These are phyloP conservation scores for Fagus crenata DNA, from an alignment of 306 rosid genomes.

Conservation along the genomic window DNA sequence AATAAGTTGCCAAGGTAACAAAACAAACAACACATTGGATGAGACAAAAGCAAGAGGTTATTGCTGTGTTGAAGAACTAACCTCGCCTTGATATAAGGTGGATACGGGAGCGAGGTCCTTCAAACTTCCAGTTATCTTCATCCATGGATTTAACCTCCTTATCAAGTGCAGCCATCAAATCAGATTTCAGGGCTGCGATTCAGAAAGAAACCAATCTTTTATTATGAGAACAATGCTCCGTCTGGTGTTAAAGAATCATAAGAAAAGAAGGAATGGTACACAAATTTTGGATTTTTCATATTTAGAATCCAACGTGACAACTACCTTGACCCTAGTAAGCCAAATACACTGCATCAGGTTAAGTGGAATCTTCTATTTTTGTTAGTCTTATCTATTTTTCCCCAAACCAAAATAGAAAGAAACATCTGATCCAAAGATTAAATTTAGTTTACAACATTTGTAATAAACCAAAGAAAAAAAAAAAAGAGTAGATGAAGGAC, in stretches of 20 bases:
- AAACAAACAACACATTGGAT: constrained; percentile 15
- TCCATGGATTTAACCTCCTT: constrained; percentile 82
- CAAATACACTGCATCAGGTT: background rate
- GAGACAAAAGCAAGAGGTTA: constrained; percentile 8
- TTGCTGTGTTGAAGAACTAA: constrained; percentile 25
- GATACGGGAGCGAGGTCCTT: constrained; percentile 88
- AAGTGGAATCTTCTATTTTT: background rate
- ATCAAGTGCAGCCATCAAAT: constrained; percentile 79
- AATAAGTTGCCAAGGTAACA: background rate
- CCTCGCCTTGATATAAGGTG: constrained; percentile 68
- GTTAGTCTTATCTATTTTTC: background rate
- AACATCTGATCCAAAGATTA: background rate
- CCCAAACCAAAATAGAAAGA: background rate
- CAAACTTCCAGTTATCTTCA: constrained; percentile 94
- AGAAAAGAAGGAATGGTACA: background rate
- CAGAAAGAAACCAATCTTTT: background rate
- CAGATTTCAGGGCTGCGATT: constrained; percentile 63
- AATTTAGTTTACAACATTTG: background rate
- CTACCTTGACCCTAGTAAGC: background rate
- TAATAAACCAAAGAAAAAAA: constrained; percentile 5
- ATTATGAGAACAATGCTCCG: background rate
- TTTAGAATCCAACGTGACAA: background rate
- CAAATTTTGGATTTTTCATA: background rate
- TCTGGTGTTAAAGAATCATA: background rate
- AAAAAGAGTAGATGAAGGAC: constrained; percentile 20